Percentiles rank a stretch among this genome's conserved stretches.
These are phyloP conservation scores for Westerdykella aurantiaca DNA, from an alignment of 2,329 filamentous ascomycete species.

Conservation along the genomic window DNA sequence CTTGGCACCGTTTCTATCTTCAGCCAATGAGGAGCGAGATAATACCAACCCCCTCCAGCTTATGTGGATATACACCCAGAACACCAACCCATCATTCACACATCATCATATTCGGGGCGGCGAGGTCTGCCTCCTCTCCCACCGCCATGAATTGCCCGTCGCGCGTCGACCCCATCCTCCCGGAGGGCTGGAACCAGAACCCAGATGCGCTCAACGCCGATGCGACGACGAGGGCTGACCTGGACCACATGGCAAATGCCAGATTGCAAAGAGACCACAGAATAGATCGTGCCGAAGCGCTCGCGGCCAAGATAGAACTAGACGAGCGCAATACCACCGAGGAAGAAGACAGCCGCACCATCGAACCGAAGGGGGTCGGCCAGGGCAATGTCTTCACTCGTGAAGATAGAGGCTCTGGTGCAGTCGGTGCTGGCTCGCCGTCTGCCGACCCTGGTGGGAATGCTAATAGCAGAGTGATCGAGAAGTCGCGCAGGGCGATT, in stretches of 20 bases:
- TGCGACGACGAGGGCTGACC: conserved; percentile 56
- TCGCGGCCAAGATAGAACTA: conserved; percentile 7
- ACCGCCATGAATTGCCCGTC: conserved; percentile 60
- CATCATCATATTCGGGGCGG: background rate
- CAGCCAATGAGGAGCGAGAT: too few relatives aligned
- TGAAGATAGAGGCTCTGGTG: conserved; percentile 4
- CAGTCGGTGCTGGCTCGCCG: conserved; percentile 1
- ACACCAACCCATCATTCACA: background rate
- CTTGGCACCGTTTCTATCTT: too few relatives aligned
- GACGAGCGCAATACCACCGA: conserved; percentile 4
- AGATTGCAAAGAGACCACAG: conserved; percentile 45
- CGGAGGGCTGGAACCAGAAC: conserved; percentile 57
- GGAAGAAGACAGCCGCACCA: conserved; percentile 1
- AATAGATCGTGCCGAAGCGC: conserved; percentile 16
- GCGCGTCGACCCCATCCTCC: conserved; percentile 49
- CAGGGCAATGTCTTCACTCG: conserved; percentile 4
- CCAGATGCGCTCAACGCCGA: conserved; percentile 54
- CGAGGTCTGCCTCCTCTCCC: background rate
- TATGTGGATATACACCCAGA: too few relatives aligned
- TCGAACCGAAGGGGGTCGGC: conserved; percentile 3
- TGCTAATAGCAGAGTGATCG: background rate
- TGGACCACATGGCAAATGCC: conserved; percentile 56
- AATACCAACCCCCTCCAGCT: too few relatives aligned
- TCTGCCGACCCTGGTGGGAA: conserved; percentile 2
- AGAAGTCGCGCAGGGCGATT: too few relatives aligned